A percentile compares a stretch with the other conserved stretches of the same genome.
These are phyloP conservation scores for Somion occarium DNA, from an alignment of 1,284 basidiomycete genomes.

Conservation along the genomic window DNA sequence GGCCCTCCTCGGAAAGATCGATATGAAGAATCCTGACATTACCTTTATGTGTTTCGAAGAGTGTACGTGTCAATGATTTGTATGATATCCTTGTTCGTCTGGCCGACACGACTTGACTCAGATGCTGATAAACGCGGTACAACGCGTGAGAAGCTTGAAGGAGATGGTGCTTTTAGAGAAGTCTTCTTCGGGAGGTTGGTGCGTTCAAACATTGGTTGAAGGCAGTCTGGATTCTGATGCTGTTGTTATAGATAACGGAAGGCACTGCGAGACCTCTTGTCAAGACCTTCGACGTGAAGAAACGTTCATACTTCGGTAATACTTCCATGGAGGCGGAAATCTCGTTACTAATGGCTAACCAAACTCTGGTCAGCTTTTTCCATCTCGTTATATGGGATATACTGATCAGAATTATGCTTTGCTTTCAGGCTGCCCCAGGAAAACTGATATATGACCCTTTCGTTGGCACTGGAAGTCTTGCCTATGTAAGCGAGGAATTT, in stretches of 20 bases:
- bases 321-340: constrained; percentile 98
- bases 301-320: constrained; percentile 89
- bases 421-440: constrained; percentile 71
- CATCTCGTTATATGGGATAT: not conserved
- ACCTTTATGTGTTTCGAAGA: constrained; percentile 86
- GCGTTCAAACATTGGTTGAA: constrained; percentile 32
- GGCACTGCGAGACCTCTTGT: constrained; percentile 71
- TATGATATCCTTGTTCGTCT: too few species aligned
- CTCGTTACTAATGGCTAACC: constrained; percentile 93
- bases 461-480: constrained; percentile 94
- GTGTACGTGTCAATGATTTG: constrained; percentile 67
- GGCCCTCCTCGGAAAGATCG: constrained; percentile 78
- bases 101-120: too few species aligned
- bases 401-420: too few species aligned
- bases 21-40: constrained; percentile 80
- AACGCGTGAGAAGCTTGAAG: constrained; percentile 46
- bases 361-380: constrained; percentile 63
- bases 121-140: constrained; percentile 45
- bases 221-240: not conserved
- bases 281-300: constrained; percentile 81
- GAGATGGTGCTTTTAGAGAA: constrained; percentile 63
- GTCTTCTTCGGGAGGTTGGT: constrained; percentile 86
- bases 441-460: constrained; percentile 97
- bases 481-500: constrained; percentile 73
- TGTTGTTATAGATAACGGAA: constrained; percentile 71